Base-by-base conservation (phyloP, 768 basidiomycete genomes). In the Grammothele lineata region DNA sequence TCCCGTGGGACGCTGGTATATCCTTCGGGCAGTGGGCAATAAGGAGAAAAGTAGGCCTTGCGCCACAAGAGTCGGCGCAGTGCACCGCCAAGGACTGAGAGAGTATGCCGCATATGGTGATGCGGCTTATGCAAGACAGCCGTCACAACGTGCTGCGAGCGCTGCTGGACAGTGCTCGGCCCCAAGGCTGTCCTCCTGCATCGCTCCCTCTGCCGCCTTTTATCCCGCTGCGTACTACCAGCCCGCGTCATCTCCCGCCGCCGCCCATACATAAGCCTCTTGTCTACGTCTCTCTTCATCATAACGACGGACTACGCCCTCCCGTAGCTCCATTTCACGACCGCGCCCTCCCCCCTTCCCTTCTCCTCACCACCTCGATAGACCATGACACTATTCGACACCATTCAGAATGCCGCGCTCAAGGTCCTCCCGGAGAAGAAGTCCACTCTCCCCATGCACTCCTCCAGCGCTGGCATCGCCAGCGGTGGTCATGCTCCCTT, bases 331-430 rank as follows among this genome's bases (percentile, higher is more conserved):
- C 46, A 52, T 43, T 22, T 39, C 21, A 47, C 51, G 40, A 47
- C 42, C 37, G 2, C 27, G 19, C 26, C 39, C 23, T 40, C 39
- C 23, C 39, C 39, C 21, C 27, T 10, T 18, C 43, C 24, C 27
- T 27, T 32, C 7, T 3, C 14, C n/a, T 10, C 26, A n/a, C 27
- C 18, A 2, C 11, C 11, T n/a, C 18, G 27, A 37, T 15, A 40
- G n/a, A 41, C 34, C 23, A 85, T 84, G 83, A 61, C 79, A 3
- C 60, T 83, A 7, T 64, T 82, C 4, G 82, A 85, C 67, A 63
- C 63, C 50, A 74, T 85, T 57, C 74, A 76, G 42, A 78, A 77
- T 51, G 67, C 73, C 1, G 64, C 78, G 9, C 58, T 65, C 35
- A 74, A 66, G 54, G 55, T 82, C 34, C 57, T 75, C 1, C 80